Base-by-base conservation (phyloP, 2,329 filamentous ascomycete species). In the Zalaria obscura region DNA sequence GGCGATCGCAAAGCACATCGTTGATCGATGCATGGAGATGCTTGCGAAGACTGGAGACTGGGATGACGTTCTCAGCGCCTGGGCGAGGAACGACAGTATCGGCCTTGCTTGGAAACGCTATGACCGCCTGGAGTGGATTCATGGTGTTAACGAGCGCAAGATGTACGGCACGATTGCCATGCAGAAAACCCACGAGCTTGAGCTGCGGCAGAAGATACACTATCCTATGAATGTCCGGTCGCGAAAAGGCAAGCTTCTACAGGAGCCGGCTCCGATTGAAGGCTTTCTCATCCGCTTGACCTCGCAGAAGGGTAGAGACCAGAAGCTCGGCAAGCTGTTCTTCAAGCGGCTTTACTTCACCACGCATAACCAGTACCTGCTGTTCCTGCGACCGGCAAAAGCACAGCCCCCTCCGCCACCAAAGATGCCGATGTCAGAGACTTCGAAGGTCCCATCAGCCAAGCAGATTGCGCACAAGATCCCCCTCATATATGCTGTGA, bases 121-220 rank as follows among this genome's bases (percentile, higher is more conserved):
- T 52, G 78, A 82, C 51, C 68, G 78, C 25, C 61, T 82, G 10
- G 78, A 82, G 57, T 82, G 78, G 78, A 65, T 82, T 4, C 69
- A 78, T 55, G 78, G 78, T 10, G 64, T 65, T 7, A 77, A 79
- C 40, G 78, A 82, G 53, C 69, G 75, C 48, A 75, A 73, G 45
- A 82, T 82, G 77, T 80, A 80, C 47, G 78, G 78, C 31, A 73
- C 76, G 0, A 75, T 81, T 47, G 78, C 75, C 28, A 80, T 82
- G 76, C 65, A 73, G 47, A 70, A 68, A 39, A 75, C 76, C 3
- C 77, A 82, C 52, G 76, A 81, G 39, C 67, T 82, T 10, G 76
- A 82, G 54, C 56, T 82, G 33, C 68, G 77, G 3, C 76, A 76
- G 0, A 79, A 80, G 53, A 63, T 72, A 41, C 78, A 82, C 53